These are phyloP conservation scores for Lenzites betulinus DNA, from an alignment of 768 basidiomycete species.

Conservation along the genomic window DNA sequence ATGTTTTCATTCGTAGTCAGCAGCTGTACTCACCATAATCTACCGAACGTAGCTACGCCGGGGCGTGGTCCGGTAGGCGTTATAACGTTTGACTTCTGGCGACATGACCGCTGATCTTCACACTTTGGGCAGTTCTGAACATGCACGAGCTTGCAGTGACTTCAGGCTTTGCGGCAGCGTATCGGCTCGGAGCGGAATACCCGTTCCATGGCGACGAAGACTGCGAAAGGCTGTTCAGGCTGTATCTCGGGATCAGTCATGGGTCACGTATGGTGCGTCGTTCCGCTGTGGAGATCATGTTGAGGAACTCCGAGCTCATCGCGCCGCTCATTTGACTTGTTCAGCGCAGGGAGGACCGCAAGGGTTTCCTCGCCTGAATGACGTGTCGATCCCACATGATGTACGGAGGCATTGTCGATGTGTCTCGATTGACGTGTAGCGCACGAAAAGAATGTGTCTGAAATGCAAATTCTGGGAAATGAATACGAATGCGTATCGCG, in stretches of 20 bases:
- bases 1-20: not conserved
- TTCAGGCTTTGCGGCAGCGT: conserved; percentile 45
- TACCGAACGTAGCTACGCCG: conserved; percentile 27
- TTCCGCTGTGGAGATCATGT: not conserved
- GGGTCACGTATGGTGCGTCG: conserved; percentile 29
- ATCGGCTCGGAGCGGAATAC: conserved; percentile 36
- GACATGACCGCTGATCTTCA: not conserved
- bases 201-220: conserved; percentile 35
- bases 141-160: conserved; percentile 41
- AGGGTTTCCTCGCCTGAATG: conserved; percentile 21
- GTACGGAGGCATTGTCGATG: not conserved
- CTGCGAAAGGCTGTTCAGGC: conserved; percentile 32
- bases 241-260: conserved; percentile 33
- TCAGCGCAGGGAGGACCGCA: conserved; percentile 33
- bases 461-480: not conserved
- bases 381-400: not conserved
- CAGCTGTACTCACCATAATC: not conserved
- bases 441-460: not conserved
- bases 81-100: not conserved
- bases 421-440: not conserved
- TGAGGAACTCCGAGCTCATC: not conserved
- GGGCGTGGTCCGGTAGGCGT: conserved; percentile 36
- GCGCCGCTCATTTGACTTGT: not conserved
- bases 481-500: not conserved
- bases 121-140: conserved; percentile 29